Conservation (phyloP, 225 moss, liverwort and hornwort genomes). For the Sphagnum contortum region DNA sequence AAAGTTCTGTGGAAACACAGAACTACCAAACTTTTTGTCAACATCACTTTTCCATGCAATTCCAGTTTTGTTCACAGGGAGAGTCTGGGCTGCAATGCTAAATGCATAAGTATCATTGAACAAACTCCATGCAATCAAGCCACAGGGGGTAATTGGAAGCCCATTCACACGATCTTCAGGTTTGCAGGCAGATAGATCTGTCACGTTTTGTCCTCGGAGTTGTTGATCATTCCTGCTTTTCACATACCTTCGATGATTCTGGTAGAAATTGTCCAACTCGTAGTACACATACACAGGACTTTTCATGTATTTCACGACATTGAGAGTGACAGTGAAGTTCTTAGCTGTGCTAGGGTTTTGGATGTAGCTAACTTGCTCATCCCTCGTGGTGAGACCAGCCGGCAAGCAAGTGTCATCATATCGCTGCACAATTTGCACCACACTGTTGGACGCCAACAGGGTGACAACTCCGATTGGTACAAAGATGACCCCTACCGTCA, state of each 20-base stretch:
- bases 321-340: slow-evolving; percentile 4
- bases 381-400: slow-evolving; percentile 12
- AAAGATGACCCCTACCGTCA: slow-evolving; percentile 77
- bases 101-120: slow-evolving; percentile 46
- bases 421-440: slow-evolving; percentile 72
- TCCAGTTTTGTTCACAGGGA: slow-evolving; percentile 25
- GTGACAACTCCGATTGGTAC: slow-evolving; percentile 79
- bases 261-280: slow-evolving; percentile 83
- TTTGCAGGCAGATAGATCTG: slow-evolving; percentile 24
- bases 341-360: slow-evolving; percentile 9
- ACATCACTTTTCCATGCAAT: slow-evolving; percentile 35
- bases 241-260: slow-evolving; percentile 94
- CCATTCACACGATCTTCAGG: slow-evolving; percentile 41
- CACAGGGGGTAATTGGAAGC: slow-evolving; percentile 39
- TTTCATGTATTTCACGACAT: slow-evolving; percentile 65
- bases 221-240: slow-evolving; percentile 71
- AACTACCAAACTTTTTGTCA: slow-evolving; percentile 32
- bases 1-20: slow-evolving; percentile 35
- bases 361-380: slow-evolving; percentile 31
- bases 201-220: slow-evolving; percentile 32
- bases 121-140: slow-evolving; percentile 50
- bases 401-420: slow-evolving; percentile 57
- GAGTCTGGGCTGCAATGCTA: slow-evolving; percentile 15
- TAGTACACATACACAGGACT: slow-evolving; percentile 84
- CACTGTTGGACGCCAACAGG: slow-evolving; percentile 68